Base-by-base conservation (phyloP, 805 yeast species). In the Zygoascus bituminiphila region DNA sequence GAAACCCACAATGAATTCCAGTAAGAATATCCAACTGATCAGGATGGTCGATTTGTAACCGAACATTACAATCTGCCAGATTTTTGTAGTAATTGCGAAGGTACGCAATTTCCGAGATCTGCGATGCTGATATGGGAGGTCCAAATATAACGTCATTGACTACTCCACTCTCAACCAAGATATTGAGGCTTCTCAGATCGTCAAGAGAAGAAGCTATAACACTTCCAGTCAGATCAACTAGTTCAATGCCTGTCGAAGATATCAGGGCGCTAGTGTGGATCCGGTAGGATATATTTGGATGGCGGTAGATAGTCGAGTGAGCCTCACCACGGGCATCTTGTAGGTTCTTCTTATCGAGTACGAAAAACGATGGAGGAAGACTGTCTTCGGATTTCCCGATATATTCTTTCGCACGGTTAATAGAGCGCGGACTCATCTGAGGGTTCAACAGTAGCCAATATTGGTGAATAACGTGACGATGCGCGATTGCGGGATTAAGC, bases 241-340 rank as follows among this genome's bases (percentile, higher is more conserved):
- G 33, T 33, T 1, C 69, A 2, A 79, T 66, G 7, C 84, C 88
- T 54, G 79, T 82, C 6, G 71, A 54, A 0, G 84, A 75, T 60
- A 84, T 84, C 61, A 82, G 87, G 0, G 91, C 84, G 61, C 84
- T 85, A 22, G 84, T 77, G 60, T 83, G 88, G 4, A 83, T 81
- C 50, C 93, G 70, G 58, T 83, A 49, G 40, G 25, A 24, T 2
- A 51, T 21, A 8, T 42, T 42, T 7, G 48, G 37, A 14, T 31
- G 37, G 2, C 37, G 23, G 75, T 41, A 19, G 12, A 51, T 39
- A 24, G 35, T 37, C 8, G 20, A 21, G 7, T 51, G 40, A 52
- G 51, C 46, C 24, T 43, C 19, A 19, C 25, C 43, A 38, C 51
- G 17, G 31, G 51, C 48, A 7, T 38, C 36, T 10, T 49, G 47